Evolutionary conservation across 2,329 filamentous ascomycete species (phyloP).

Genomic region (Colletotrichum sp.): DNA sequence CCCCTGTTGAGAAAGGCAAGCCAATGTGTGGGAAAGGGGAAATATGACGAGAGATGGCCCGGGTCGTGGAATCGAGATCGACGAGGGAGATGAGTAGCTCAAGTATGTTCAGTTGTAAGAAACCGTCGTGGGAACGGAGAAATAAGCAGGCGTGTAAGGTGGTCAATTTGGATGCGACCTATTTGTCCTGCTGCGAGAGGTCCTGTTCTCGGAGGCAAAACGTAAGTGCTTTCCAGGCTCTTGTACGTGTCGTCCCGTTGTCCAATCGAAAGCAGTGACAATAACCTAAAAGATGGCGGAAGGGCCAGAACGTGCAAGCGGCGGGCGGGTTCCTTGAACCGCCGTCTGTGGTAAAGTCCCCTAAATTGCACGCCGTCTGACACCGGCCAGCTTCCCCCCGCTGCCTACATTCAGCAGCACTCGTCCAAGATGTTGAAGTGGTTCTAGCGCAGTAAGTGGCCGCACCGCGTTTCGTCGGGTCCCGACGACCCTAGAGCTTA

Average conservation of each 20-base stretch:
- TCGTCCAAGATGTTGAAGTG: not conserved
- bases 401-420: not conserved
- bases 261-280: slow-evolving; percentile 14
- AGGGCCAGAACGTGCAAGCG: not conserved
- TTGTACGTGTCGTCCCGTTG: slow-evolving; percentile 11
- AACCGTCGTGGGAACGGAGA: not conserved
- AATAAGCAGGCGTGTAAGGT: not conserved
- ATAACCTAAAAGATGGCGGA: not conserved
- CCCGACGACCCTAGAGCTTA: not conserved
- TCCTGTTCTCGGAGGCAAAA: not conserved
- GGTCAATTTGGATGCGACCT: not conserved
- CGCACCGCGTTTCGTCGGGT: not conserved
- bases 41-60: not conserved
- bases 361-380: not conserved
- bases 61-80: not conserved
- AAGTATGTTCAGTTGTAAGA: not conserved
- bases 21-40: not conserved
- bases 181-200: not conserved
- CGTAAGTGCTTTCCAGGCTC: not conserved
- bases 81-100: not conserved
- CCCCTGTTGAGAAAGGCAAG: not conserved
- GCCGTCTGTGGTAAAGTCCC: not conserved
- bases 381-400: not conserved
- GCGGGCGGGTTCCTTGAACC: not conserved
- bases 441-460: not conserved